These are phyloP conservation scores for Diaporthe eres DNA, from an alignment of 2,329 filamentous ascomycete genomes.

Conservation along the genomic window DNA sequence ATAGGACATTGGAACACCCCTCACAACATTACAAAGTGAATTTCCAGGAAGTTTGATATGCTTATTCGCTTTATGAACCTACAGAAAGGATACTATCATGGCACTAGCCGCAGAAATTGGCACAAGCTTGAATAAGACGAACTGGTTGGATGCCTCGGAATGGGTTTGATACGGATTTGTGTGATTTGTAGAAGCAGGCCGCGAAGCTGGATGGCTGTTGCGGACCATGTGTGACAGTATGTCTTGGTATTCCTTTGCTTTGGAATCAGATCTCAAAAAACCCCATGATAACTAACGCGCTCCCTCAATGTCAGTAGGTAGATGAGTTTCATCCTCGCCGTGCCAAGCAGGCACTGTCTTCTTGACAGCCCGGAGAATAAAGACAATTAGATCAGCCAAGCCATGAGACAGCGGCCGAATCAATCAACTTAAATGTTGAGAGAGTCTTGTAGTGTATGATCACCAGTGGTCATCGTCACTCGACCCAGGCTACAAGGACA, in stretches of 20 bases:
- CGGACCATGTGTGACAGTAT: not conserved
- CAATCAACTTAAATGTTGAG: not conserved
- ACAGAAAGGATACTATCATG: not conserved
- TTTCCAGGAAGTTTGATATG: not conserved
- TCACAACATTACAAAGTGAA: not conserved
- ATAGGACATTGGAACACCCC: not conserved
- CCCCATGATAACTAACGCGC: too few species aligned
- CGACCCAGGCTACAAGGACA: not conserved
- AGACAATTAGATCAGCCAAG: not conserved
- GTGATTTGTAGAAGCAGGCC: not conserved
- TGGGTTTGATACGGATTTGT: too few species aligned
- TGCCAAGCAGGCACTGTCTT: not conserved
- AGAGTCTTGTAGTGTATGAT: not conserved
- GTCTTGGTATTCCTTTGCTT: not conserved
- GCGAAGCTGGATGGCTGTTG: not conserved
- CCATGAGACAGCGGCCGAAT: not conserved
- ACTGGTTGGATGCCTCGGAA: not conserved
- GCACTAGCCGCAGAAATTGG: not conserved
- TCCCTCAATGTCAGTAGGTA: not conserved
- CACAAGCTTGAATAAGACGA: not conserved
- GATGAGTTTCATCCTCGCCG: not conserved
- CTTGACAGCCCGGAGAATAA: constrained; percentile 2
- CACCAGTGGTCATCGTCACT: not conserved
- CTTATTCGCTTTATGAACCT: not conserved
- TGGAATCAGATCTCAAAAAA: not conserved